Base-by-base conservation (phyloP, 1,139 yeast species). In the Nakaseomyces delphensis region DNA sequence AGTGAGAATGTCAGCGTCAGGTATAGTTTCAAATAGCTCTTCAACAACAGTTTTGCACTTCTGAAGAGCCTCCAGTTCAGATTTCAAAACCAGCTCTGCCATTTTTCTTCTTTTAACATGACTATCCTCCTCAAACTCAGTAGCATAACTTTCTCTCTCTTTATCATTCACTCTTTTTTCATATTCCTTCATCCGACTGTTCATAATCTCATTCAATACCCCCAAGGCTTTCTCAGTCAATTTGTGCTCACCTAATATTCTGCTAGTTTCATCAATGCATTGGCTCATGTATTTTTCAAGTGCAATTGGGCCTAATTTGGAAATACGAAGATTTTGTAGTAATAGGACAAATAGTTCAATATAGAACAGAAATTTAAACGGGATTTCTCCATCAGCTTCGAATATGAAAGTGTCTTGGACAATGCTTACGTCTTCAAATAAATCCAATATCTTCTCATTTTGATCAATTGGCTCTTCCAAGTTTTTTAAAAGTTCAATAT, bases 331-430 rank as follows among this genome's bases (percentile, higher is more conserved):
- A 2, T 50, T 43, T 36, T 52, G 57, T 6, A 50, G 42, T 9
- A 52, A n/a, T 6, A 46, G 40, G n/a, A 45, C 39, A 23, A 62
- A 32, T 2, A 75, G 65, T 52, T 79, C 83, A 5, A 79, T 47
- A 11, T 81, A 46, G 24, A 80, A 63, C 1, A 71, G 63, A 24
- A 76, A 61, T 55, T 82, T 89, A 24, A 79, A 70, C 14, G 73
- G 63, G 1, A 79, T 68, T 38, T 77, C 83, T 11, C 78, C 76
- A 36, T 76, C 69, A 7, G 51, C 56, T 54, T 73, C 81, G 47
- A 80, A 71, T 53, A 82, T 89, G 60, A 76, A 82, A 0, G 79
- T 68, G 19, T 77, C 83, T 10, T 76, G 60, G 2, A 81, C 70
- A 13, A 71, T 64, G 15, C 73, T 71, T 36, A 71, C 78, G 18